These are phyloP conservation scores for Xerocomellus chrysenteron DNA, from an alignment of 768 basidiomycete species.

Conservation along the genomic window DNA sequence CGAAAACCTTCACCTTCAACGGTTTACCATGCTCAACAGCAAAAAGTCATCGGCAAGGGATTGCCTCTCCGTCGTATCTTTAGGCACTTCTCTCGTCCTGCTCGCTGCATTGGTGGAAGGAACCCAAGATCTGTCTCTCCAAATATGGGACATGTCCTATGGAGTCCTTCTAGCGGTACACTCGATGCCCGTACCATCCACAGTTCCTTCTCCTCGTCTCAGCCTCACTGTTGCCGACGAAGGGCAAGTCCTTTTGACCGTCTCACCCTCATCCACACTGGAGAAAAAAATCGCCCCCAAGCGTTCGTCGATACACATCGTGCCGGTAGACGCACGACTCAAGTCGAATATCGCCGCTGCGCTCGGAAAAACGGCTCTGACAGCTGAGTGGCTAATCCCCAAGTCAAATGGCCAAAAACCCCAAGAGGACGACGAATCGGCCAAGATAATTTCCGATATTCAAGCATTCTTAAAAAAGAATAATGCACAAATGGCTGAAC, in stretches of 20 bases:
- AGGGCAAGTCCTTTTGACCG: slow-evolving; percentile 52
- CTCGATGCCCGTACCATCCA: slow-evolving; percentile 48
- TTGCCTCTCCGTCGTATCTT: slow-evolving; percentile 42
- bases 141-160: slow-evolving; percentile 71
- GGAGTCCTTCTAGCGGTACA: slow-evolving; percentile 60
- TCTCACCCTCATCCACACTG: slow-evolving; percentile 37
- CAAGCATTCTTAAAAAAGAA: slow-evolving; percentile 41
- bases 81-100: slow-evolving; percentile 59
- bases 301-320: slow-evolving; percentile 56
- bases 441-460: slow-evolving; percentile 41
- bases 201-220: slow-evolving; percentile 32
- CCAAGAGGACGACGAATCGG: slow-evolving; percentile 19
- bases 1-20: slow-evolving; percentile 21
- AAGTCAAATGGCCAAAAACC: neutral
- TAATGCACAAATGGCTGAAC: slow-evolving; percentile 51
- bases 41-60: slow-evolving; percentile 10
- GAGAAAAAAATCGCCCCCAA: slow-evolving; percentile 9
- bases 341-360: slow-evolving; percentile 64
- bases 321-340: slow-evolving; percentile 54
- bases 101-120: slow-evolving; percentile 43
- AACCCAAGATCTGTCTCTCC: slow-evolving; percentile 46
- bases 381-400: slow-evolving; percentile 45
- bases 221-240: slow-evolving; percentile 35
- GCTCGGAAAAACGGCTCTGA: slow-evolving; percentile 50
- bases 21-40: slow-evolving; percentile 13